Evolutionary conservation across 83 land plant species (phyloP).

Genomic region (Larix sibirica): DNA sequence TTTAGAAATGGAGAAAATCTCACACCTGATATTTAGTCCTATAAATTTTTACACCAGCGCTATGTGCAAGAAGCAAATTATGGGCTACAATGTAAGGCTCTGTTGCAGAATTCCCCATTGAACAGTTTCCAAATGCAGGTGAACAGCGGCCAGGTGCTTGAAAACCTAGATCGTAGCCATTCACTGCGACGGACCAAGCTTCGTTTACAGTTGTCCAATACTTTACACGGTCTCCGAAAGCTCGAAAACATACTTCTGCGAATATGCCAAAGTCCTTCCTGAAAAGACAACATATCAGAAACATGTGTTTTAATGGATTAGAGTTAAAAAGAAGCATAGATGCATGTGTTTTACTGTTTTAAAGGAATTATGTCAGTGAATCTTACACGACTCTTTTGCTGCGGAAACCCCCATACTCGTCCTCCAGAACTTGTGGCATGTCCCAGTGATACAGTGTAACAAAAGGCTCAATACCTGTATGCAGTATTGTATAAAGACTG

Average conservation of each 20-base stretch:
- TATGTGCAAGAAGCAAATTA: constrained; percentile 24
- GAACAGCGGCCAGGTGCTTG: constrained; percentile 57
- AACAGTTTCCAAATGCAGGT: constrained; percentile 41
- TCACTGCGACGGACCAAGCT: constrained; percentile 23
- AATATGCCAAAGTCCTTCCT: constrained; percentile 48
- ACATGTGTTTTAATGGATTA: too few species aligned
- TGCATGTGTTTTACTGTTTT: too few species aligned
- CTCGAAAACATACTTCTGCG: constrained; percentile 45
- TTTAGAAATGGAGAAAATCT: not conserved
- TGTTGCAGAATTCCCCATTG: constrained; percentile 28
- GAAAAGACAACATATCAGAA: not conserved
- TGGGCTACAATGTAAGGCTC: constrained; percentile 36
- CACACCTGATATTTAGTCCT: constrained; percentile 40
- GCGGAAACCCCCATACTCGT: constrained; percentile 44
- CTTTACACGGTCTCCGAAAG: constrained; percentile 55
- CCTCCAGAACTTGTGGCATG: constrained; percentile 49
- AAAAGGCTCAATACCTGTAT: constrained; percentile 57
- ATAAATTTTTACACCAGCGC: constrained; percentile 29
- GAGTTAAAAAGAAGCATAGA: too few species aligned
- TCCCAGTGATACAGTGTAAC: constrained; percentile 55
- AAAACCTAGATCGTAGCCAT: constrained; percentile 26
- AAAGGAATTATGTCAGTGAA: too few species aligned
- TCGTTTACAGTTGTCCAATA: constrained; percentile 62
- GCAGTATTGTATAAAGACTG: too few species aligned
- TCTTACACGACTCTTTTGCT: constrained; percentile 41